A percentile compares a stretch with the other conserved stretches of the same genome.
Evolutionary conservation across 805 yeast genomes (phyloP).

Genomic region (Ogataea thermomethanolica): DNA sequence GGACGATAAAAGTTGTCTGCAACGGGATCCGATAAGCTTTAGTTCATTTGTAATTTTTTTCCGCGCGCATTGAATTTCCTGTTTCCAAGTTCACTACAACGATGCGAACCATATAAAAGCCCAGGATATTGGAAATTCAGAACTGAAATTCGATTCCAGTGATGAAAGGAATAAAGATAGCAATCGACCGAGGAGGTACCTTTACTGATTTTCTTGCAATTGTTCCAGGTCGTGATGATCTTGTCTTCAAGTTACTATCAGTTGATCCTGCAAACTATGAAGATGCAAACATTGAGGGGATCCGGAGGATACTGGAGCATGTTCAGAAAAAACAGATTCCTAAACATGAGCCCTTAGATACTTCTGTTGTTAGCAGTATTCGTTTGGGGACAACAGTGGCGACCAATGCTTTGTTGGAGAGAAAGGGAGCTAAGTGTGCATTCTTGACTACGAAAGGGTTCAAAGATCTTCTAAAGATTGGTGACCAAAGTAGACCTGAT

Average conservation of each 20-base stretch:
- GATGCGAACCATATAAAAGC: too few relatives aligned
- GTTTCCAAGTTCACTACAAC: too few relatives aligned
- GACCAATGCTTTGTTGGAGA: constrained; percentile 25
- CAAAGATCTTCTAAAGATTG: constrained; percentile 32
- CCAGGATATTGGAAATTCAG: too few relatives aligned
- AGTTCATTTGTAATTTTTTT: too few relatives aligned
- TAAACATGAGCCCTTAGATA: constrained; percentile 17
- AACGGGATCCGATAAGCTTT: too few relatives aligned
- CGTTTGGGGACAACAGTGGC: constrained; percentile 30
- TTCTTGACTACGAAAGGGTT: constrained; percentile 31
- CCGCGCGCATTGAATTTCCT: too few relatives aligned
- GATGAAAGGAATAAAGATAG: constrained; percentile 9
- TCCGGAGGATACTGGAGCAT: constrained; percentile 23
- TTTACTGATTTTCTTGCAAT: constrained; percentile 19
- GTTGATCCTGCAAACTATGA: constrained; percentile 27
- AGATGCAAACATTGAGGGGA: constrained; percentile 30
- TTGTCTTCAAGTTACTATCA: constrained; percentile 10
- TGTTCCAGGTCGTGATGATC: constrained; percentile 8
- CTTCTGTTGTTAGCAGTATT: constrained; percentile 21
- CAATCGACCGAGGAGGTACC: constrained; percentile 38
- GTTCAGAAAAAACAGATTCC: constrained; percentile 17
- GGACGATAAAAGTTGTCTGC: too few relatives aligned
- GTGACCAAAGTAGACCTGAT: constrained; percentile 32
- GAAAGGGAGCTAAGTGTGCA: constrained; percentile 23
- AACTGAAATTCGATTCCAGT: too few relatives aligned